Evolutionary conservation across 176 grass and related monocot species (phyloP).

Genomic region (Triticum monococcum): DNA sequence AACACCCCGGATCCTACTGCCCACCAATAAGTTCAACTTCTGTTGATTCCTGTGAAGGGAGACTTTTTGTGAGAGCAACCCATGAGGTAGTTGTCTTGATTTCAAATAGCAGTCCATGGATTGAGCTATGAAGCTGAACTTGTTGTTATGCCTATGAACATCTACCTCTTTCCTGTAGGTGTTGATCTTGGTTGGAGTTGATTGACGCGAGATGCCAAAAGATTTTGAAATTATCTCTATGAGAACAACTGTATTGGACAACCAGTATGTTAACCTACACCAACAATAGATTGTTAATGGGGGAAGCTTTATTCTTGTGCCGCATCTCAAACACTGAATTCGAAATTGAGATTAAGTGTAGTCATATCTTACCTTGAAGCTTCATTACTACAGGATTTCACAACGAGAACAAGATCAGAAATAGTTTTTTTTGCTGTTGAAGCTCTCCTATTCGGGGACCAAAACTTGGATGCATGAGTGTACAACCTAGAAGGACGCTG

Average conservation of each 20-base stretch:
- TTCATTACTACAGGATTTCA: slow-evolving; percentile 91
- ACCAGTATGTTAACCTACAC: slow-evolving; percentile 92
- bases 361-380: slow-evolving; percentile 73
- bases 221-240: slow-evolving; percentile 85
- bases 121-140: too few relatives aligned
- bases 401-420: slow-evolving; percentile 71
- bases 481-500: slow-evolving; percentile 76
- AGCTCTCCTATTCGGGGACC: slow-evolving; percentile 63
- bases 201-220: slow-evolving; percentile 46
- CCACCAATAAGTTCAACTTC: too few relatives aligned
- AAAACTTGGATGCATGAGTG: slow-evolving; percentile 71
- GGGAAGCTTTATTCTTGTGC: slow-evolving; percentile 1
- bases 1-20: too few relatives aligned
- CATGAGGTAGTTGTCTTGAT: too few relatives aligned
- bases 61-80: too few relatives aligned
- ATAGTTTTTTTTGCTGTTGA: slow-evolving; percentile 67
- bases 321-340: slow-evolving; percentile 12
- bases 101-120: too few relatives aligned
- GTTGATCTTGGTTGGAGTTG: not conserved
- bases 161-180: too few relatives aligned
- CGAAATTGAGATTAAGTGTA: slow-evolving; percentile 15
- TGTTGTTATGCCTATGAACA: too few relatives aligned
- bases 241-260: slow-evolving; percentile 88
- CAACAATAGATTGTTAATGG: slow-evolving; percentile 28
- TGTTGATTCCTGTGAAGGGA: too few relatives aligned